Evolutionary conservation across 441 rosid species (phyloP).

Genomic region (Corymbia calophylla): DNA sequence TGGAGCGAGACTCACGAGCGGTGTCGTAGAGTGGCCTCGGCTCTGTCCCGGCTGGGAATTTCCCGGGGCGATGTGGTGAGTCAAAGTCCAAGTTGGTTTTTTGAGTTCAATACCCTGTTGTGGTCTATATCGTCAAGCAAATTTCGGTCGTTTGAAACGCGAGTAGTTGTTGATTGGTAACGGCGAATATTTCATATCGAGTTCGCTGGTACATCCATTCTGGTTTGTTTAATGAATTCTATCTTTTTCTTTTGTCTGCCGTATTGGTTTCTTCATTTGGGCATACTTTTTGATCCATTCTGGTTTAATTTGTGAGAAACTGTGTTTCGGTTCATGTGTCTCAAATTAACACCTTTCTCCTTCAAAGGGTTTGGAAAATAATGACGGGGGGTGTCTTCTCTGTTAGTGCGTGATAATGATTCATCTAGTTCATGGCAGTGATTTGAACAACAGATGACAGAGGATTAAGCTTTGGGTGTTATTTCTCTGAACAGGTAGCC

Average conservation of each 20-base stretch:
- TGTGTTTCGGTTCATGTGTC: neutral
- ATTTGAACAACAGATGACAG: neutral
- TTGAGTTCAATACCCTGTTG: no score
- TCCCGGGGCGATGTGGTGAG: no score
- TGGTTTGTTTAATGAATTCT: neutral
- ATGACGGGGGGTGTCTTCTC: neutral
- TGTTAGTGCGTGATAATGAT: neutral
- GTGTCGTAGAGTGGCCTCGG: no score
- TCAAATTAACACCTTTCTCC: neutral
- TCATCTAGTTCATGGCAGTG: neutral
- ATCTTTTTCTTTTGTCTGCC: neutral
- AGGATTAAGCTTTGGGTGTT: neutral
- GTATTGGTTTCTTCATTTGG: neutral
- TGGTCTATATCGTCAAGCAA: no score
- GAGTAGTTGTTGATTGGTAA: neutral
- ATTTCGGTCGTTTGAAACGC: no score
- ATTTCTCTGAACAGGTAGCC: slow-evolving; percentile 43
- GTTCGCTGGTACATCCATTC: neutral
- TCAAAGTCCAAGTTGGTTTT: no score
- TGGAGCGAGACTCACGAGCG: no score
- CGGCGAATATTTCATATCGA: neutral
- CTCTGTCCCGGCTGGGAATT: no score
- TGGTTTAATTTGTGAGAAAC: neutral
- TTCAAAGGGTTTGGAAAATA: neutral
- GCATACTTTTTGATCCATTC: neutral